Conservation (phyloP, 2,329 filamentous ascomycete genomes). For the Aspergillus ochraceus region DNA sequence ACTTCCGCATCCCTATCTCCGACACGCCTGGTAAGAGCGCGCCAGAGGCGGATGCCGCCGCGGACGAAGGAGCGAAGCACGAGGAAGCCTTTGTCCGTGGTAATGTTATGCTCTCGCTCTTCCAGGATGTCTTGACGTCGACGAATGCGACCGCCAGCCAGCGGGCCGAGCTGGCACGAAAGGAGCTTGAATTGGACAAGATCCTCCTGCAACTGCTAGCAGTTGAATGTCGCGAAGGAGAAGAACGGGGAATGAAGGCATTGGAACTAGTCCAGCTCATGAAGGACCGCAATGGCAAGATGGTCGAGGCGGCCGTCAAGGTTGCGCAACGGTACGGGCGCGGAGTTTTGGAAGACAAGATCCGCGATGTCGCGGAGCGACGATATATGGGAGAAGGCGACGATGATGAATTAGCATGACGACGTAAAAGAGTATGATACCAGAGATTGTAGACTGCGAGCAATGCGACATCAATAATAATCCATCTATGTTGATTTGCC, state of each 20-base stretch:
- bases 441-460: no score
- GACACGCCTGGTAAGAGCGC: constrained; percentile 48
- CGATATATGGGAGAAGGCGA: constrained; percentile 60
- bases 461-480: no score
- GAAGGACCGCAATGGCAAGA: constrained; percentile 79
- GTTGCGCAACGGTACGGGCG: constrained; percentile 83
- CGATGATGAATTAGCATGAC: constrained; percentile 44
- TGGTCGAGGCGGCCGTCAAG: constrained; percentile 88
- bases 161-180: constrained; percentile 64
- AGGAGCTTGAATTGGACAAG: constrained; percentile 87
- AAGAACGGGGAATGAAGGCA: constrained; percentile 92
- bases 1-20: constrained; percentile 80
- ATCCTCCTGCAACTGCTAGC: constrained; percentile 84
- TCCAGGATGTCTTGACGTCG: constrained; percentile 70
- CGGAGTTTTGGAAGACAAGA: constrained; percentile 82
- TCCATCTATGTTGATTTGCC: no score
- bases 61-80: constrained; percentile 51
- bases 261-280: constrained; percentile 87
- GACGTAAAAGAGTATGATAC: background rate
- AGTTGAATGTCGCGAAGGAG: constrained; percentile 85
- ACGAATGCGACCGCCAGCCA: constrained; percentile 66
- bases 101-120: constrained; percentile 69
- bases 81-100: constrained; percentile 81
- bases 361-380: constrained; percentile 77
- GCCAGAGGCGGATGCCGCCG: constrained; percentile 35